phyloP scores from a whole-genome alignment of 768 basidiomycete species.

The Cystofilobasidium capitatum region DNA sequence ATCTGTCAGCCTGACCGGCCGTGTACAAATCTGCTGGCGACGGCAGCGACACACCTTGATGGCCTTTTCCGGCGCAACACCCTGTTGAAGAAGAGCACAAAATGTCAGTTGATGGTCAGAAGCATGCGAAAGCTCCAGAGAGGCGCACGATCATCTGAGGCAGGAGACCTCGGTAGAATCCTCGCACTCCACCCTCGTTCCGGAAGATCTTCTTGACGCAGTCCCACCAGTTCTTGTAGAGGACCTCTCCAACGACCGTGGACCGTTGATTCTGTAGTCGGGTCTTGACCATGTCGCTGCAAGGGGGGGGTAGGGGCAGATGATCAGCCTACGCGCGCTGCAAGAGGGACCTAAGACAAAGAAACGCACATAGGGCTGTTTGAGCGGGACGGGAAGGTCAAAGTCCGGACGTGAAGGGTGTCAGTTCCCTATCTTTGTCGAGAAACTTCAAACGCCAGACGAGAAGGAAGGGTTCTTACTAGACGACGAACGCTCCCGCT shows the following conservation, averaged over 20 bases:
- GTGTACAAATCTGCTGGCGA: background rate
- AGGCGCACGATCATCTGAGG: conserved; percentile 81
- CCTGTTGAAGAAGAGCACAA: conserved; percentile 45
- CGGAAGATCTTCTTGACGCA: conserved; percentile 87
- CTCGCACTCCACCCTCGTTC: conserved; percentile 77
- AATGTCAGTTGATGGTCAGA: background rate
- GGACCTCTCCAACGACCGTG: conserved; percentile 83
- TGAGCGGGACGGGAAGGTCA: conserved; percentile 47
- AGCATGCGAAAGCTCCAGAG: background rate
- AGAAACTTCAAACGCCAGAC: too few species aligned
- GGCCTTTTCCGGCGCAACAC: conserved; percentile 92
- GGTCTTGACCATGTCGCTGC: conserved; percentile 31
- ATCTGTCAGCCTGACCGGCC: background rate
- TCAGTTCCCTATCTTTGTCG: too few species aligned
- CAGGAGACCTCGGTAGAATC: conserved; percentile 87
- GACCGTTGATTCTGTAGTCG: conserved; percentile 98
- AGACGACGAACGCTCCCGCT: conserved; percentile 51
- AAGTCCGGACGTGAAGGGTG: background rate
- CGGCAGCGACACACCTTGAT: conserved; percentile 16
- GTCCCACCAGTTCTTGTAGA: conserved; percentile 93
- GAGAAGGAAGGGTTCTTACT: background rate
- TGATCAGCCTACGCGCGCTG: background rate
- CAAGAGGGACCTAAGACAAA: background rate
- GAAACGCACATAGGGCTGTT: conserved; percentile 17
- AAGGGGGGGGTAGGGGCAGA: background rate